phyloP scores from a whole-genome alignment of 129 eudicot genomes.

The Logfia minima region DNA sequence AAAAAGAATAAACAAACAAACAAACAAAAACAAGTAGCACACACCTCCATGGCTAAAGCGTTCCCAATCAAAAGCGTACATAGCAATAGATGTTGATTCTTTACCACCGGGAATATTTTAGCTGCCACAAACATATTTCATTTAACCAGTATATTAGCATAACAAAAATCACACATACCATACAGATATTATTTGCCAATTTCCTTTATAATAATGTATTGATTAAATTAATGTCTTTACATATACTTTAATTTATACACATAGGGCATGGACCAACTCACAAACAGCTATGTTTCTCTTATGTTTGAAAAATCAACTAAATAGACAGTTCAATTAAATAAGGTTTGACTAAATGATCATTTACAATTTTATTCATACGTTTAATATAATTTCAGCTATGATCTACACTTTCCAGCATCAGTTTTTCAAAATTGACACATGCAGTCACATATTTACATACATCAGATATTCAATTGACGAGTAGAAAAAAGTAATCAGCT shows the following conservation, averaged over 20 bases:
- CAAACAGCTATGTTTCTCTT: no score
- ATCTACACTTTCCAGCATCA: not conserved
- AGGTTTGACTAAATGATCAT: not conserved
- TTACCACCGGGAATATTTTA: slow-evolving; percentile 90
- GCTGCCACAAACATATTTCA: slow-evolving; percentile 53
- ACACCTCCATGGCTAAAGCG: slow-evolving; percentile 96
- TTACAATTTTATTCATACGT: no score
- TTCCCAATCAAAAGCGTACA: slow-evolving; percentile 99
- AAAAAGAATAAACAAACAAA: no score
- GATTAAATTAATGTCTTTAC: not conserved
- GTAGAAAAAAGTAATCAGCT: not conserved
- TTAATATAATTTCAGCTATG: not conserved
- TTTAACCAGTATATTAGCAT: slow-evolving; percentile 2
- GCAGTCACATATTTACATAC: slow-evolving; percentile 1
- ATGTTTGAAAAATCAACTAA: no score
- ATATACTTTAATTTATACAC: not conserved
- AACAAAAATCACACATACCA: not conserved
- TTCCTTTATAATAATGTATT: not conserved
- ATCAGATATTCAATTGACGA: slow-evolving; percentile 4
- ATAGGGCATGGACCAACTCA: not conserved
- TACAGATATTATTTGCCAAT: not conserved
- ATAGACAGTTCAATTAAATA: no score
- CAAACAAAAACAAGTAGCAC: slow-evolving; percentile 19
- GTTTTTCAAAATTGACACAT: not conserved
- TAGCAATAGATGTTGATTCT: slow-evolving; percentile 94